Base-by-base conservation (phyloP, 2,329 filamentous ascomycete genomes). In the Fusarium sp. region DNA sequence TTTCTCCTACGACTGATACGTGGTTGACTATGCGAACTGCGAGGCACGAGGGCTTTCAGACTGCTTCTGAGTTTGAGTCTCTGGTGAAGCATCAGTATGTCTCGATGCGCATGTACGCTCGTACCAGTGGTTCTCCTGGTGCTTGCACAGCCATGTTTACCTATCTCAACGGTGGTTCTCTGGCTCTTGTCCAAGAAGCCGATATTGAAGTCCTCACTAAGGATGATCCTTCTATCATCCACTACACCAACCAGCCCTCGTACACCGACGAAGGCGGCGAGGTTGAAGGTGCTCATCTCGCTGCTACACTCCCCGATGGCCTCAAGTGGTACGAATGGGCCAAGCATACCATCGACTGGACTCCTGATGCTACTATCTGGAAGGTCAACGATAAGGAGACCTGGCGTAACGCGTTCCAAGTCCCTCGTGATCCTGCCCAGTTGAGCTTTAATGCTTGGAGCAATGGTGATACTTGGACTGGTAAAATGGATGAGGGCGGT, bases 191-290 rank as follows among this genome's bases (percentile, higher is more conserved):
- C 9, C 83, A 86, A 62, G 85, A 87, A 72, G 79, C 83, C 2
- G 85, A 87, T 61, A 79, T 86, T 35, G 85, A 87, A 72, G 77
- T 87, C 35, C 78, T 84, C 43, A 86, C 85, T 6, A 74, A 74
- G 31, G 84, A 85, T 54, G 76, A 80, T 3, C 74, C 70, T 18
- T 71, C 79, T 42, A 68, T 77, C 15, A 77, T 86, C 41, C 83
- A 85, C 67, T 89, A 88, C 78, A 89, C 87, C 18, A 90, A 90
- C 74, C 88, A 90, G 74, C 87, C 87, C 0, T 78, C 84, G 0
- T 81, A 84, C 57, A 82, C 79, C 42, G 77, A 78, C 4, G 75
- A 79, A 4, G 85, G 83, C 21, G 79, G 81, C 26, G 79, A 82
- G 12, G 76, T 87, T 26, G 70, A 79, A 1, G 77, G 78, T n/a